Evolutionary conservation across 2,329 filamentous ascomycete species (phyloP).

Genomic region (Phoma sp.): DNA sequence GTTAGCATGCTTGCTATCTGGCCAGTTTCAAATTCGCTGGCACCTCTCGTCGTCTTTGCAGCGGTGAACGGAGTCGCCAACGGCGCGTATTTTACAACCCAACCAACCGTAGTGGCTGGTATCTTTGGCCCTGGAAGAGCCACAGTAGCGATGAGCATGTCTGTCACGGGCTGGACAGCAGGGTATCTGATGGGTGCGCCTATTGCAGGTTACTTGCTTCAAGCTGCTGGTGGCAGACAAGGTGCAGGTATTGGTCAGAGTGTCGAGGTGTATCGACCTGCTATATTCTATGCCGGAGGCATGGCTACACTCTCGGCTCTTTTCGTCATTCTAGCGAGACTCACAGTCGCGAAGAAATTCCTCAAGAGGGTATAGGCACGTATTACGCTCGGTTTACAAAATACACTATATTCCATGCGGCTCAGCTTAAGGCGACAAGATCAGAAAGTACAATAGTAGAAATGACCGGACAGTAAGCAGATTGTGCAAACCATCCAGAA

Average conservation of each 20-base stretch:
- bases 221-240: constrained; percentile 29
- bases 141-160: constrained; percentile 37
- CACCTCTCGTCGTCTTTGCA: constrained; percentile 33
- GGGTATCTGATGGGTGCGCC: constrained; percentile 39
- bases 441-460: too few species aligned
- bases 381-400: too few species aligned
- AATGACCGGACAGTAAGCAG: too few species aligned
- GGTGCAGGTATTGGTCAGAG: constrained; percentile 13
- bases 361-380: too few species aligned
- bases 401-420: too few species aligned
- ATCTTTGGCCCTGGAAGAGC: constrained; percentile 36
- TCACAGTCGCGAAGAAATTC: too few species aligned
- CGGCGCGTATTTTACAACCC: constrained; percentile 35
- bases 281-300: constrained; percentile 39
- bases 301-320: constrained; percentile 1
- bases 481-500: too few species aligned
- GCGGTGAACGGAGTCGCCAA: constrained; percentile 38
- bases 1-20: constrained; percentile 40
- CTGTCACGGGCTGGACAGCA: constrained; percentile 31
- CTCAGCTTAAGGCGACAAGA: too few species aligned
- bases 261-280: constrained; percentile 31
- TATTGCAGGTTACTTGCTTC: constrained; percentile 36
- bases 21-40: constrained; percentile 32
- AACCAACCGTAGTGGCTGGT: constrained; percentile 34
- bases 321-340: too few species aligned